Percentiles rank a stretch among this genome's conserved stretches.
Conservation (phyloP, 306 rosid genomes). For the Amphicarpaea edgeworthii region DNA sequence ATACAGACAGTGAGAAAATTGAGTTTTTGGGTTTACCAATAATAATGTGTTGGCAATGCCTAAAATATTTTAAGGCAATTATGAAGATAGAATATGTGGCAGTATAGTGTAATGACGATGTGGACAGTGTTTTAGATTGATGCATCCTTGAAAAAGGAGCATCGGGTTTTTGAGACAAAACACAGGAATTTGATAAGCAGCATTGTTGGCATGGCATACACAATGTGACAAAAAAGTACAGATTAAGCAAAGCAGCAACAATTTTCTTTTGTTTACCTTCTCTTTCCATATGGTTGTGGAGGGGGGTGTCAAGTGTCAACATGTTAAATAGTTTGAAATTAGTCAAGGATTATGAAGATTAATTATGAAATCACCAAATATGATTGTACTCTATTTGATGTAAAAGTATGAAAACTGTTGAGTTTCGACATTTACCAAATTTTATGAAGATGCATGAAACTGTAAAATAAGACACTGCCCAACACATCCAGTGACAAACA, state of each 20-base stretch:
- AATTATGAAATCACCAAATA: slow-evolving; percentile 30
- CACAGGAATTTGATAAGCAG: slow-evolving; percentile 1
- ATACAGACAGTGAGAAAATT: not conserved
- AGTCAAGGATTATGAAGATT: slow-evolving; percentile 7
- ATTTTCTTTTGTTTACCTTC: not conserved
- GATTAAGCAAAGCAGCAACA: slow-evolving; percentile 4
- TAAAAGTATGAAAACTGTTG: not conserved
- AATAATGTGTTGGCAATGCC: not conserved
- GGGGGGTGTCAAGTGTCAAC: not conserved
- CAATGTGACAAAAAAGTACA: not conserved
- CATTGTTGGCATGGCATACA: slow-evolving; percentile 6
- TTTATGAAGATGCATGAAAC: not conserved
- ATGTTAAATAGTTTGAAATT: slow-evolving; percentile 10
- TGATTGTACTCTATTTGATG: not conserved
- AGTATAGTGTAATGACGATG: not conserved
- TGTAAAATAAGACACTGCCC: not conserved
- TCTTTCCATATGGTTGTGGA: slow-evolving; percentile 17
- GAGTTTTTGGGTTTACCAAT: not conserved
- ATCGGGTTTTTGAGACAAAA: not conserved
- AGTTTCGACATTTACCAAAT: not conserved
- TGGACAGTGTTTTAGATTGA: not conserved
- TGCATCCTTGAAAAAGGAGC: slow-evolving; percentile 1
- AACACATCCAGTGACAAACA: not conserved
- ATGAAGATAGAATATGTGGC: not conserved
- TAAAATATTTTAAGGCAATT: not conserved